Conservation (phyloP, 371 early-diverging fungal species). For the Apophysomyces sp. region DNA sequence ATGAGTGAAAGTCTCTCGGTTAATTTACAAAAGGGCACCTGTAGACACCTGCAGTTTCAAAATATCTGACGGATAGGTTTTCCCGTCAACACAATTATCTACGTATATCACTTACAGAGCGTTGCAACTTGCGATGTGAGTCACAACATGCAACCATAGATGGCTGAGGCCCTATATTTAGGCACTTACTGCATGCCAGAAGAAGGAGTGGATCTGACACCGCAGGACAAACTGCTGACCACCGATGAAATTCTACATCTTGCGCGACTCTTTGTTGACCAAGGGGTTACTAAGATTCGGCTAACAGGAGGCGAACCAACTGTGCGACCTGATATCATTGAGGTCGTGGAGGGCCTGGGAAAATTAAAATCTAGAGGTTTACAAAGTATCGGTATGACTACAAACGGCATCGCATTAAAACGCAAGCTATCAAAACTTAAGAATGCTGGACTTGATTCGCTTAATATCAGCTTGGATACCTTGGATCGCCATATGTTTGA, state of each 20-base stretch:
- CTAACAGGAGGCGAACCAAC: constrained; percentile 97
- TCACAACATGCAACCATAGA: neutral
- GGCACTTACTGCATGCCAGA: constrained; percentile 97
- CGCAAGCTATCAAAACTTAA: constrained; percentile 73
- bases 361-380: constrained; percentile 71
- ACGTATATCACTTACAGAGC: constrained; percentile 91
- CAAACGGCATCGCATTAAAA: constrained; percentile 89
- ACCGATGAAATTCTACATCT: constrained; percentile 80
- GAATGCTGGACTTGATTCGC: constrained; percentile 76
- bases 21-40: neutral
- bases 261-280: constrained; percentile 79
- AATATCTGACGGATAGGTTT: constrained; percentile 61
- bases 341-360: constrained; percentile 77
- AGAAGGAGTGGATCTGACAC: constrained; percentile 83
- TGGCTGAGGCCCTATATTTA: constrained; percentile 14
- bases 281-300: constrained; percentile 92
- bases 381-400: constrained; percentile 85
- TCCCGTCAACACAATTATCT: constrained; percentile 89
- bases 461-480: constrained; percentile 93
- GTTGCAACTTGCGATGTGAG: constrained; percentile 91
- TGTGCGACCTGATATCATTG: constrained; percentile 85
- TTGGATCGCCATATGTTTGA: constrained; percentile 85
- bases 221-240: constrained; percentile 66
- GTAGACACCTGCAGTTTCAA: neutral
- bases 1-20: neutral